Base-by-base conservation (phyloP, 1,139 yeast species). In the Taphrina pruni region DNA sequence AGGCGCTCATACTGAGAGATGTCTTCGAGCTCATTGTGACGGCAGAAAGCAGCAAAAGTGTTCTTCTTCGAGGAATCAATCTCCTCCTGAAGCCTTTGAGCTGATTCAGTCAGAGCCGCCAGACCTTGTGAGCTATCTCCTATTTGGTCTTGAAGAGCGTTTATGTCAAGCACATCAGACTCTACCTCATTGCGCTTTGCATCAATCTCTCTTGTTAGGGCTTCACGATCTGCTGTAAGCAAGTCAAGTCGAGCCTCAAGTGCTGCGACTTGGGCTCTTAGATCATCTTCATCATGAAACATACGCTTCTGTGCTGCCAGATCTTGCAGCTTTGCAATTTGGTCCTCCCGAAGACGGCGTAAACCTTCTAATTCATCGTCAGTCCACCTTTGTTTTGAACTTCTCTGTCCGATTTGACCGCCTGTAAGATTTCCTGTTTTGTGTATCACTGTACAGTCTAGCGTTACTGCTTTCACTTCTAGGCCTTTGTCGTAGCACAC, bases 341-440 rank as follows among this genome's bases (percentile, higher is more conserved):
- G 78, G 20, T 86, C 86, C 60, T 89, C 94, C 74, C 89, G 90
- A 69, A 84, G 75, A 51, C 82, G 83, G 69, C 81, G 83, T 73
- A 92, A 81, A 39, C 72, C 73, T 68, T 85, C 85, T 74, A 87
- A 85, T 73, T 89, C 92, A 67, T 85, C 84, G 75, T 88, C 90
- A 75, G 88, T 92, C 97, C 97, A 91, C 73, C 85, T 83, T 71
- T 79, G 69, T 17, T 69, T 62, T 36, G 69, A 65, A 6, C 48
- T 36, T 17, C 70, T 76, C 32, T 65, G 64, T 48, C 66, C 69
- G 55, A 69, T 69, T 17, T 74, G 67, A 73, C 98, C 98, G 78
- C 97, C 98, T 14, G 98, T 89, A 96, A 94, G 90, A 60, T 92
- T 81, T 8, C 97, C 97, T 11, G 94, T 88, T 75, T 86, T 87